Conservation (phyloP, 2,329 filamentous ascomycete genomes). For the Sporothrix dimorphospora region DNA sequence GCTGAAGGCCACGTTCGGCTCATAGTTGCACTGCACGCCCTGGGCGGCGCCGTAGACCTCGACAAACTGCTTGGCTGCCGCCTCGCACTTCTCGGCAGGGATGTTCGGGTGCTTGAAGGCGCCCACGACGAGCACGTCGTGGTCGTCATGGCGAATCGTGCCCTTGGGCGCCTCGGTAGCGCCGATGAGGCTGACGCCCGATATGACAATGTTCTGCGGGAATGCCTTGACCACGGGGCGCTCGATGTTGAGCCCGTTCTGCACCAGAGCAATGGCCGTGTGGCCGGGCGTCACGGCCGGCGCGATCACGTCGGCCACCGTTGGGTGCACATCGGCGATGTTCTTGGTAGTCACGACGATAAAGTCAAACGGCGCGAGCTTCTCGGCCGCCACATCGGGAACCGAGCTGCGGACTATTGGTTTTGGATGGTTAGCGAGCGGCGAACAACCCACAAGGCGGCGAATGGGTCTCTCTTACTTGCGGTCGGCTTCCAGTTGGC, state of each 20-base stretch:
- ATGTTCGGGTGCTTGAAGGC: background rate
- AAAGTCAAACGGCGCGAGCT: conserved; percentile 27
- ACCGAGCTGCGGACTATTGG: conserved; percentile 25
- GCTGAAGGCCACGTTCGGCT: conserved; percentile 17
- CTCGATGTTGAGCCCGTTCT: conserved; percentile 34
- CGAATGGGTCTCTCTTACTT: background rate
- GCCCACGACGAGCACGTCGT: conserved; percentile 13
- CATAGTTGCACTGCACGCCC: conserved; percentile 73
- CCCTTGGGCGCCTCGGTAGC: conserved; percentile 6
- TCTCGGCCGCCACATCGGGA: conserved; percentile 18
- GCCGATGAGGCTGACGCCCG: conserved; percentile 27
- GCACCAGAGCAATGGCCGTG: conserved; percentile 30
- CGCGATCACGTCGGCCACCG: conserved; percentile 29
- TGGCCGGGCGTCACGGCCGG: conserved; percentile 29
- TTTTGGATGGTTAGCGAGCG: too few species aligned
- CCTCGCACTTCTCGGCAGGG: background rate
- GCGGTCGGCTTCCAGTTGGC: conserved; percentile 22
- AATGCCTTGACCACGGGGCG: conserved; percentile 26
- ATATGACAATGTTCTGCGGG: conserved; percentile 29
- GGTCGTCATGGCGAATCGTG: conserved; percentile 1
- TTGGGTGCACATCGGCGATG: conserved; percentile 29
- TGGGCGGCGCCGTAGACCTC: conserved; percentile 71
- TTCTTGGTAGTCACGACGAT: conserved; percentile 32
- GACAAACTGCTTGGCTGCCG: conserved; percentile 21
- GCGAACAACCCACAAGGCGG: too few species aligned